Evolutionary conservation across 495 filamentous ascomycete genomes (phyloP), one percentile per base, ranked within the genome.

Genomic region (Hyaloscypha finlandica): DNA sequence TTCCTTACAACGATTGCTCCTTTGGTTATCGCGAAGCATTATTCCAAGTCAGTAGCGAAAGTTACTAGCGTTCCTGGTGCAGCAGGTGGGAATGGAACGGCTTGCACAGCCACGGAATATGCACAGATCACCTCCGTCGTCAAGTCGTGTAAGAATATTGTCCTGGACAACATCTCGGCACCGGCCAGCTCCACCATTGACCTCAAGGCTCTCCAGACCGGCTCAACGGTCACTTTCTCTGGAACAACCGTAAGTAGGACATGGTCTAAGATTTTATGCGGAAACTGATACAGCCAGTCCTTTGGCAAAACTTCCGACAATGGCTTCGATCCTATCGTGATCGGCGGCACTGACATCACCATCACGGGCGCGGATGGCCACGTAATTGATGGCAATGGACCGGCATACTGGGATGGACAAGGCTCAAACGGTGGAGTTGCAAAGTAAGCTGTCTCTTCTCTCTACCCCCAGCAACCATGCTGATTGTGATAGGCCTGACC

Each of bases 321-420:
- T 0, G 80, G 73, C 56, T 78, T 76, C 60, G 73, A 80, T 79
- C 29, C 82, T 77, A 39, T 74, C 84, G n/a, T 75, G 11, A 74
- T 85, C 32, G 74, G 74, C 11, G 83, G 83, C 16, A 81, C 73
- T 12, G 73, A 79, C 45, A 78, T 85, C 70, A 77, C 77, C 19
- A 73, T 86, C 29, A 75, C 78, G 35, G 82, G 82, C 37, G 80
- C 80, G 6, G 64, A 68, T 1, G 81, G 79, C 3, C 74, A 79
- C 30, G 61, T 79, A 39, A 76, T 86, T 48, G 70, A 86, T 62
- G 80, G 80, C 25, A 78, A 80, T 64, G 83, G 83, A 4, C 71
- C 75, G 0, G 70, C 68, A 30, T 85, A 80, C 77, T 86, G 83
- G 83, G 83, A 86, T 67, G 81, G 81, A 5, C 6, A 82, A 53